phyloP scores from a whole-genome alignment of 345 rosid species.

The Microcos paniculata region DNA sequence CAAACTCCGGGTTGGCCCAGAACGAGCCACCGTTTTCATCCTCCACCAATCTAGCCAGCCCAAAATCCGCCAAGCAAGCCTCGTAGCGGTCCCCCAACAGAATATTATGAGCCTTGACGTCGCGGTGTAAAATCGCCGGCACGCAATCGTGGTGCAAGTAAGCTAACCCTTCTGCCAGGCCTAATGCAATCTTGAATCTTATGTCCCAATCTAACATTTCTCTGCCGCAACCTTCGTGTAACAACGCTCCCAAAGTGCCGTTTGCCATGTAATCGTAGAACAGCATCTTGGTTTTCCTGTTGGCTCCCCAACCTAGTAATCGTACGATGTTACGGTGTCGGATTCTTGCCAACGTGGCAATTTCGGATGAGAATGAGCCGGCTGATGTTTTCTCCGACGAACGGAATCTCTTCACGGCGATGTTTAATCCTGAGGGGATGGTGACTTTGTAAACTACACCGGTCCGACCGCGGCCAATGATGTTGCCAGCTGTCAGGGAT shows the following conservation, averaged over 20 bases:
- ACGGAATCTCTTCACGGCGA: slow-evolving; percentile 75
- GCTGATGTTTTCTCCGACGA: slow-evolving; percentile 44
- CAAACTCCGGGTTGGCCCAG: slow-evolving; percentile 57
- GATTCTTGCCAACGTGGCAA: slow-evolving; percentile 62
- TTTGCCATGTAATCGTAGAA: slow-evolving; percentile 73
- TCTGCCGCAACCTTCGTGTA: slow-evolving; percentile 46
- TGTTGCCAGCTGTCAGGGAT: slow-evolving; percentile 53
- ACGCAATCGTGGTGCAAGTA: slow-evolving; percentile 87
- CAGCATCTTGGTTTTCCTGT: slow-evolving; percentile 58
- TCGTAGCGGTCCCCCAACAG: slow-evolving; percentile 63
- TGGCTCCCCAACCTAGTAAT: slow-evolving; percentile 79
- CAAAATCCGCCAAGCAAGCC: slow-evolving; percentile 85
- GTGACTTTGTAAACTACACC: slow-evolving; percentile 73
- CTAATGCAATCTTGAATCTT: slow-evolving; percentile 65
- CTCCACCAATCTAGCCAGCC: slow-evolving; percentile 68
- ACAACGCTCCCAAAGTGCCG: slow-evolving; percentile 58
- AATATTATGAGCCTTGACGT: slow-evolving; percentile 76
- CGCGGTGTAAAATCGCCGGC: slow-evolving; percentile 83
- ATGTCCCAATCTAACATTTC: slow-evolving; percentile 61
- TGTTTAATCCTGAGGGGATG: slow-evolving; percentile 47
- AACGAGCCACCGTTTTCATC: slow-evolving; percentile 42
- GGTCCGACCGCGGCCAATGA: slow-evolving; percentile 74
- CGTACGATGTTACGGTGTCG: slow-evolving; percentile 91
- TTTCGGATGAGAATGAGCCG: slow-evolving; percentile 77
- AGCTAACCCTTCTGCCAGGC: slow-evolving; percentile 77